Conservation (phyloP, 108 stramenopile species). For the Schizochytrium sp. region DNA sequence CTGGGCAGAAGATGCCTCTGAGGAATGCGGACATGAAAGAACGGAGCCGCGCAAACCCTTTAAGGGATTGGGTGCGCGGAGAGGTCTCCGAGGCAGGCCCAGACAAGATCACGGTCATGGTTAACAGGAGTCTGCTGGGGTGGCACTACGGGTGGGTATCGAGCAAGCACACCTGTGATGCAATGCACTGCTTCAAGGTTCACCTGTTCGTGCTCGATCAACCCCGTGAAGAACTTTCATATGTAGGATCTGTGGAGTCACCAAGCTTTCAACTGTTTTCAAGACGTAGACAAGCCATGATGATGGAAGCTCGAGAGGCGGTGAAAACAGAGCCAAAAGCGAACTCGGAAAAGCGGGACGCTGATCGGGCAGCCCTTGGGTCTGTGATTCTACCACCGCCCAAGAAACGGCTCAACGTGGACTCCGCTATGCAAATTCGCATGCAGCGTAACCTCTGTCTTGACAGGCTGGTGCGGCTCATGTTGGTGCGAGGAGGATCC, state of each 20-base stretch:
- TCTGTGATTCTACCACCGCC: background rate
- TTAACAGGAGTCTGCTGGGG: slow-evolving; percentile 45
- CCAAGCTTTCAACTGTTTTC: slow-evolving; percentile 41
- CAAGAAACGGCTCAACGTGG: background rate
- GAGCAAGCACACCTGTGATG: slow-evolving; percentile 54
- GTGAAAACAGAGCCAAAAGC: background rate
- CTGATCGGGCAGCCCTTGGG: background rate
- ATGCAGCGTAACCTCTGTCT: slow-evolving; percentile 15
- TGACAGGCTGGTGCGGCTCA: slow-evolving; percentile 33
- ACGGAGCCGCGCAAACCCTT: slow-evolving; percentile 10
- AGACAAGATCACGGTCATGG: background rate
- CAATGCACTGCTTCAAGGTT: slow-evolving; percentile 48
- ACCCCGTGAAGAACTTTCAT: background rate
- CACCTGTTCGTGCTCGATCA: slow-evolving; percentile 43
- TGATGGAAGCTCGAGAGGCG: slow-evolving; percentile 21
- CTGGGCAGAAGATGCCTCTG: slow-evolving; percentile 38
- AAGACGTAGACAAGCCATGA: slow-evolving; percentile 4
- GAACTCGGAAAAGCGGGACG: background rate
- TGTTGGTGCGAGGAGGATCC: slow-evolving; percentile 27
- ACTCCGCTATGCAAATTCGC: slow-evolving; percentile 19
- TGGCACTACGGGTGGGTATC: slow-evolving; percentile 57
- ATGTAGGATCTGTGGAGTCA: background rate
- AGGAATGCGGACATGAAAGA: slow-evolving; percentile 25
- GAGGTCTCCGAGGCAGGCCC: slow-evolving; percentile 1
- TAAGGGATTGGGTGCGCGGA: slow-evolving; percentile 27